Evolutionary conservation across 192 early-diverging fungal genomes (phyloP).

Genomic region (Backusella luteola): DNA sequence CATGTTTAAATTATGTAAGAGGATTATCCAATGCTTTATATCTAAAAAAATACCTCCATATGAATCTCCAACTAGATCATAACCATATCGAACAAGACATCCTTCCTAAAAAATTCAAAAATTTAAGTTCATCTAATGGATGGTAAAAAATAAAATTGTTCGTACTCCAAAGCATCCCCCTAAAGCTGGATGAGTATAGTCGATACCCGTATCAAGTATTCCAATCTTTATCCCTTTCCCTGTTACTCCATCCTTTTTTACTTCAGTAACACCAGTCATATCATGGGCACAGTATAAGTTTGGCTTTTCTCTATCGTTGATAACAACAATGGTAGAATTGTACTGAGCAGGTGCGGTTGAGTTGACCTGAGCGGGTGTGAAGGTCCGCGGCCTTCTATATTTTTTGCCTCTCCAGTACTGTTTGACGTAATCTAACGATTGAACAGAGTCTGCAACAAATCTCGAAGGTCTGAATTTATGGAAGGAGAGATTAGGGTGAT

Average conservation of each 20-base stretch:
- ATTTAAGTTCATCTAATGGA: background rate
- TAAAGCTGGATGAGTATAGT: slow-evolving; percentile 61
- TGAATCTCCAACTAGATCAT: slow-evolving; percentile 63
- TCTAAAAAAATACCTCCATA: slow-evolving; percentile 27
- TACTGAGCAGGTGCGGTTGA: background rate
- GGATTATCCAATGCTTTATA: background rate
- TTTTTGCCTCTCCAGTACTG: background rate
- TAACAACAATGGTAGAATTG: background rate
- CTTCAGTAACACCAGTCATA: slow-evolving; percentile 50
- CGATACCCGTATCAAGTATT: slow-evolving; percentile 60
- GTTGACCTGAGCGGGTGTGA: background rate
- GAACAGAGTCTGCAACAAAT: background rate
- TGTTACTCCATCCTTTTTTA: slow-evolving; percentile 39
- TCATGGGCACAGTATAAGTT: slow-evolving; percentile 39
- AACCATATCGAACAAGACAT: slow-evolving; percentile 57
- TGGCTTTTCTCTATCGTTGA: background rate
- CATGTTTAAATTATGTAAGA: slow-evolving; percentile 11
- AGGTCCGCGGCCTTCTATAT: background rate
- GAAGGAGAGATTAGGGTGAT: background rate
- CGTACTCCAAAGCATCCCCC: slow-evolving; percentile 59
- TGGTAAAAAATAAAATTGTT: background rate
- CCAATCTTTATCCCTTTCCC: slow-evolving; percentile 66
- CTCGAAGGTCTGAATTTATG: background rate
- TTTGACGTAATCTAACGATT: background rate
- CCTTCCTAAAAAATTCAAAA: slow-evolving; percentile 18